Conservation (phyloP, 495 filamentous ascomycete species). For the Viridothelium virens region DNA sequence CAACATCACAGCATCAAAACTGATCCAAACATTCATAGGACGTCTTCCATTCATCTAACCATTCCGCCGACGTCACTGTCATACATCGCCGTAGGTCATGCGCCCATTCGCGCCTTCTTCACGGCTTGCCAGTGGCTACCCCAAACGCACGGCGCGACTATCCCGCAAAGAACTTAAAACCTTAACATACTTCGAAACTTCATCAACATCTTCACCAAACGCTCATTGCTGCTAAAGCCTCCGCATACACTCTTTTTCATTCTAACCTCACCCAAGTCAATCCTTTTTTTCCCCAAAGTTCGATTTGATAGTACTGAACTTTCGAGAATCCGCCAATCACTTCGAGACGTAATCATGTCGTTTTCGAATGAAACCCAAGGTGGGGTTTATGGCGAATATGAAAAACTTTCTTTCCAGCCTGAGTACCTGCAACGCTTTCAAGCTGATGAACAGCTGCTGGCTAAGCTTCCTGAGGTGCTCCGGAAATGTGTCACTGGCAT, state of each 20-base stretch:
- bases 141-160: not conserved
- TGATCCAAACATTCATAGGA: not conserved
- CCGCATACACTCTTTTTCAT: not conserved
- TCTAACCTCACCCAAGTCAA: not conserved
- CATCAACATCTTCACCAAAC: not conserved
- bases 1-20: not conserved
- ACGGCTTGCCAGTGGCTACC: not conserved
- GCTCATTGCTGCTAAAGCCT: not conserved
- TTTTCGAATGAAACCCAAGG: not conserved
- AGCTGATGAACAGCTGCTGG: slow-evolving; percentile 24
- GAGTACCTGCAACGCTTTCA: slow-evolving; percentile 25
- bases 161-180: not conserved
- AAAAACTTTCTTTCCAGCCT: slow-evolving; percentile 32
- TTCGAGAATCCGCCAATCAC: not conserved
- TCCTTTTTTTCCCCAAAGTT: not conserved
- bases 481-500: slow-evolving; percentile 18
- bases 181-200: not conserved
- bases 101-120: not conserved
- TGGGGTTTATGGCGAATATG: slow-evolving; percentile 24
- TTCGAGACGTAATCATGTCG: slow-evolving; percentile 12
- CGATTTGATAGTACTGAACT: not conserved
- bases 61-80: not conserved
- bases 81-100: not conserved
- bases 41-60: not conserved
- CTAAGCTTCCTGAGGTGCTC: slow-evolving; percentile 22